Conservation (phyloP, 1,139 yeast genomes). For the Yamadazyma diddensiae region DNA sequence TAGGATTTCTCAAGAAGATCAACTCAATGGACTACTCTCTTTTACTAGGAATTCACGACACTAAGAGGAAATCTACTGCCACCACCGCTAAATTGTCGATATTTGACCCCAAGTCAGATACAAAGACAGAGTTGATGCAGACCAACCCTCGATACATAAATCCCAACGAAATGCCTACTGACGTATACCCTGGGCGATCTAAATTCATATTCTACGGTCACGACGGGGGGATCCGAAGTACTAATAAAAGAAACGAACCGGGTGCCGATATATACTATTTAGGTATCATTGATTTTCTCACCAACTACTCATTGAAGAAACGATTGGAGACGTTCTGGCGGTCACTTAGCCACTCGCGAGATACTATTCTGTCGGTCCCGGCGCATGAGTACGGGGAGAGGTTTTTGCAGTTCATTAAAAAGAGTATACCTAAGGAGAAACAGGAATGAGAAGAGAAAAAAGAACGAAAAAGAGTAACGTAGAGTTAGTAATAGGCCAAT, state of each 20-base stretch:
- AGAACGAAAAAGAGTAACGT: neutral
- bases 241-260: constrained; percentile 63
- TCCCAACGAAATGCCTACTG: constrained; percentile 42
- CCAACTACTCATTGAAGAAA: constrained; percentile 76
- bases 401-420: constrained; percentile 67
- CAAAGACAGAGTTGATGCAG: constrained; percentile 40
- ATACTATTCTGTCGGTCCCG: constrained; percentile 83
- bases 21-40: constrained; percentile 96
- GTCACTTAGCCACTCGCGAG: constrained; percentile 64
- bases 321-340: constrained; percentile 86
- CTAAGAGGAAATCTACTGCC: constrained; percentile 38
- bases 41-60: constrained; percentile 82
- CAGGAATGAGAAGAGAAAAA: constrained; percentile 1
- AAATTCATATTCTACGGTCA: constrained; percentile 67
- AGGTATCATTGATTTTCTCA: constrained; percentile 92
- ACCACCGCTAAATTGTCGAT: constrained; percentile 40
- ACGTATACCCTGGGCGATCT: constrained; percentile 49
- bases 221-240: constrained; percentile 84
- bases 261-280: constrained; percentile 75
- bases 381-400: constrained; percentile 87
- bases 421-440: constrained; percentile 23
- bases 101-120: constrained; percentile 45
- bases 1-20: constrained; percentile 61
- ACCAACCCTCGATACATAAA: constrained; percentile 49
- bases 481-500: too few species aligned